A percentile compares a stretch with the other conserved stretches of the same genome.
phyloP scores from a whole-genome alignment of 257 asterid genomes.

The Fraxinus excelsior region DNA sequence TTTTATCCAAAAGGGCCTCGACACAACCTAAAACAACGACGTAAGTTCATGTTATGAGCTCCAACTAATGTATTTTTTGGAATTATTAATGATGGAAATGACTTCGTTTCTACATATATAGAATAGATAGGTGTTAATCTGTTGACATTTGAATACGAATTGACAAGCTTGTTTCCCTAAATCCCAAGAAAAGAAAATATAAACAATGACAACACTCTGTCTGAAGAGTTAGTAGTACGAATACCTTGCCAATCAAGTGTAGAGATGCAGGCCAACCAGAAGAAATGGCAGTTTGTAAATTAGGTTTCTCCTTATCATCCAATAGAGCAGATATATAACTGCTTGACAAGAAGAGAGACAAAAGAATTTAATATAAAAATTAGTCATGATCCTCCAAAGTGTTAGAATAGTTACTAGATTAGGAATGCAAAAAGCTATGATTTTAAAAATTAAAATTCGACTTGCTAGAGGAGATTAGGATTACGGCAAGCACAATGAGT shows the following conservation, averaged over 20 bases:
- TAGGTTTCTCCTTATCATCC: conserved; percentile 62
- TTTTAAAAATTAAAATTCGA: conserved; percentile 3
- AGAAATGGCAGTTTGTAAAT: conserved; percentile 64
- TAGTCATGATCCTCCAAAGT: neutral
- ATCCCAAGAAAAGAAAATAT: neutral
- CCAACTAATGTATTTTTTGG: neutral
- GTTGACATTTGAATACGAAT: neutral
- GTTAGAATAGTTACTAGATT: conserved; percentile 12
- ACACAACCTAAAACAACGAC: conserved; percentile 17
- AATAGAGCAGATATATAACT: conserved; percentile 91
- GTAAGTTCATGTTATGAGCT: conserved; percentile 2
- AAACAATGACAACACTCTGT: neutral
- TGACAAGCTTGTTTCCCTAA: neutral
- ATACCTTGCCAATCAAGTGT: conserved; percentile 97
- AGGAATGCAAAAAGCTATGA: neutral
- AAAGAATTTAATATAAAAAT: neutral
- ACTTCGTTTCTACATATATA: neutral
- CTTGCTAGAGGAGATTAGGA: neutral
- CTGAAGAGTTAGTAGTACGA: neutral
- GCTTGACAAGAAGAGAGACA: conserved; percentile 29
- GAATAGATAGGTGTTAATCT: neutral
- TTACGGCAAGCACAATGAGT: neutral
- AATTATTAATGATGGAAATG: conserved; percentile 2
- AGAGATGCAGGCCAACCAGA: conserved; percentile 96
- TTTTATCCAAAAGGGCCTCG: neutral